Evolutionary conservation across 78 protist species (phyloP).

Genomic region (Dictyostelium brefeldianum): DNA sequence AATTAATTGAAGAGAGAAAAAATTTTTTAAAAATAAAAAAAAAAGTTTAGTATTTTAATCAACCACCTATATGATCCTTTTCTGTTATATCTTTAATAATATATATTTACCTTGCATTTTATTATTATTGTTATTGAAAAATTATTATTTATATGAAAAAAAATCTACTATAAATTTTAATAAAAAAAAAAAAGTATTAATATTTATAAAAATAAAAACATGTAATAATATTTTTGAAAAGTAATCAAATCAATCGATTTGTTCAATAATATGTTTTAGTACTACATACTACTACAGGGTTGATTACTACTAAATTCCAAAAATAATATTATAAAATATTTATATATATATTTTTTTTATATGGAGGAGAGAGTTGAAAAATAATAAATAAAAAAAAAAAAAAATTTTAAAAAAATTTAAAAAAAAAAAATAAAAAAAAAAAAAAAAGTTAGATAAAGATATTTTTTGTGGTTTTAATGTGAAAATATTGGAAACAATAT

Average conservation of each 20-base stretch:
- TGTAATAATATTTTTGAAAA: too few species aligned
- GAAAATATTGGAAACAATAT: not conserved
- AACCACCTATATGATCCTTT: not conserved
- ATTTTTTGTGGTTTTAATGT: not conserved
- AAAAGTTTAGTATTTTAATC: not conserved
- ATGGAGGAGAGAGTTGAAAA: slow-evolving; percentile 6
- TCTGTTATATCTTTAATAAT: not conserved
- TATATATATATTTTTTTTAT: not conserved
- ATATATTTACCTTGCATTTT: slow-evolving; percentile 24
- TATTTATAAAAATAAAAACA: not conserved
- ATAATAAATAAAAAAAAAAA: not conserved
- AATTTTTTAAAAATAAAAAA: not conserved
- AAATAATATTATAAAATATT: not conserved
- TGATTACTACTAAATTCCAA: slow-evolving; percentile 29
- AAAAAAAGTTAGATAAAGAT: slow-evolving; percentile 9
- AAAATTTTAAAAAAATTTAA: slow-evolving; percentile 11
- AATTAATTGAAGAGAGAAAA: not conserved
- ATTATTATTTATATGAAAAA: not conserved
- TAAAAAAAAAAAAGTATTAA: not conserved
- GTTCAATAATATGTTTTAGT: not conserved
- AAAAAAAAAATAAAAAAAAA: not conserved
- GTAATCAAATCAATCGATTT: not conserved
- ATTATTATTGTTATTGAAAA: slow-evolving; percentile 10
- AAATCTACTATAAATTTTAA: not conserved
- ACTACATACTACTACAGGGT: slow-evolving; percentile 18